A percentile compares a stretch with the other conserved stretches of the same genome.
Evolutionary conservation across 2,329 filamentous ascomycete genomes (phyloP).

Genomic region (Leptoxyphium fumago): DNA sequence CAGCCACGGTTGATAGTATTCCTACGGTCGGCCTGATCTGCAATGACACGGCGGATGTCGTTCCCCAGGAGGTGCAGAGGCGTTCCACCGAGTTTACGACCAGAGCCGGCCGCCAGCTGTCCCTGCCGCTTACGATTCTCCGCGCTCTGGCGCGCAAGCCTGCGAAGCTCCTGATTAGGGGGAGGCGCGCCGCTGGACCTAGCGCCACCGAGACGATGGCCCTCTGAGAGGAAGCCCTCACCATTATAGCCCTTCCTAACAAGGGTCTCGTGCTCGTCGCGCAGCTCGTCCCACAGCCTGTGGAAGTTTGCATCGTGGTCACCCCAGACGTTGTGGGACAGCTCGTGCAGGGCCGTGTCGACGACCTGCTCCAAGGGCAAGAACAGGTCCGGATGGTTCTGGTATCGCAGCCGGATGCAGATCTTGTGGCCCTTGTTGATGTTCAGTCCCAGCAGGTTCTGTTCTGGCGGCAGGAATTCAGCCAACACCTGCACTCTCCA

Average conservation of each 20-base stretch:
- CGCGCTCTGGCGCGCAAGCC: slow-evolving; percentile 52
- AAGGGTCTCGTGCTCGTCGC: slow-evolving; percentile 69
- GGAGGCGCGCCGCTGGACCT: slow-evolving; percentile 34
- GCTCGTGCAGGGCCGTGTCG: slow-evolving; percentile 89
- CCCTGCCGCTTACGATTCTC: slow-evolving; percentile 45
- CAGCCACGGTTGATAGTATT: slow-evolving; percentile 59
- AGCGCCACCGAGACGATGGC: slow-evolving; percentile 56
- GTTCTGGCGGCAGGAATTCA: slow-evolving; percentile 70
- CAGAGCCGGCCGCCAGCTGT: slow-evolving; percentile 44
- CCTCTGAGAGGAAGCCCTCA: slow-evolving; percentile 69
- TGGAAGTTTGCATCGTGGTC: slow-evolving; percentile 76
- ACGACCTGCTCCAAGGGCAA: slow-evolving; percentile 64
- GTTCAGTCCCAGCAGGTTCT: slow-evolving; percentile 66
- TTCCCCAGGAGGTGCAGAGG: slow-evolving; percentile 38
- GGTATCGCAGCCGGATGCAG: slow-evolving; percentile 65
- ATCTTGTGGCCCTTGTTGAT: slow-evolving; percentile 64
- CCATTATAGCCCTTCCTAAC: slow-evolving; percentile 74
- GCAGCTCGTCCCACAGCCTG: slow-evolving; percentile 74
- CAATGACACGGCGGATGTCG: slow-evolving; percentile 59
- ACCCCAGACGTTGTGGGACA: slow-evolving; percentile 74
- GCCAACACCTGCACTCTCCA: slow-evolving; percentile 69
- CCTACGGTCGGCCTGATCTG: slow-evolving; percentile 50
- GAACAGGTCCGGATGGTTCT: slow-evolving; percentile 61
- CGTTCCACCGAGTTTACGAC: slow-evolving; percentile 57
- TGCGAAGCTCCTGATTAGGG: slow-evolving; percentile 56